These are phyloP conservation scores for Yamadazyma atmosphaerica DNA, from an alignment of 1,139 yeast genomes.

Conservation along the genomic window DNA sequence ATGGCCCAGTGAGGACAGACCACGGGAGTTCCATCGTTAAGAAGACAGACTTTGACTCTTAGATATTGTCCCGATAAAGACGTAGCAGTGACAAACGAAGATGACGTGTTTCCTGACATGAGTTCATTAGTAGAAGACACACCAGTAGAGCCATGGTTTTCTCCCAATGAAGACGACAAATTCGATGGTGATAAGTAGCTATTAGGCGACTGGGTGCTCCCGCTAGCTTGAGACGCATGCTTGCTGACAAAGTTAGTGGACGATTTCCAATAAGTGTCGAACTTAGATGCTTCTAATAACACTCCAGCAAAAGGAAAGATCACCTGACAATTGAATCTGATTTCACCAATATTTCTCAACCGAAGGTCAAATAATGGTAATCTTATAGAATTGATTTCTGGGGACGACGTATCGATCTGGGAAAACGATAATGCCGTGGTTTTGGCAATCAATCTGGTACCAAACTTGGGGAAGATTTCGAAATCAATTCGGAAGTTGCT, in stretches of 20 bases:
- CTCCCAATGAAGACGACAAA: conserved; percentile 14
- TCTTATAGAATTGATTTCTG: conserved; percentile 48
- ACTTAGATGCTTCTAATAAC: conserved; percentile 85
- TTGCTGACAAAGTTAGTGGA: conserved; percentile 51
- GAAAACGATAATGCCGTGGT: conserved; percentile 72
- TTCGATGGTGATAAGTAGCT: conserved; percentile 18
- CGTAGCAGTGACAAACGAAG: conserved; percentile 88
- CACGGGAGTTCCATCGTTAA: conserved; percentile 84
- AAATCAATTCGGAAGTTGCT: conserved; percentile 75
- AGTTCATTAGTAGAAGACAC: conserved; percentile 20
- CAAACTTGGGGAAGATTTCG: conserved; percentile 92
- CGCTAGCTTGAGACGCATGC: conserved; percentile 34
- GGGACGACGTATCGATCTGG: conserved; percentile 44
- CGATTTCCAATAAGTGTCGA: conserved; percentile 96
- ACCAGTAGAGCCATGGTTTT: conserved; percentile 5
- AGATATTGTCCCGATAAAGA: conserved; percentile 82
- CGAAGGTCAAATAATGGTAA: conserved; percentile 84
- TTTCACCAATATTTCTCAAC: conserved; percentile 78
- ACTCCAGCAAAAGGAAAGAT: conserved; percentile 88
- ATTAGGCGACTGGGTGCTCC: conserved; percentile 31
- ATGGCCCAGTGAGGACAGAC: conserved; percentile 75
- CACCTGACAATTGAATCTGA: conserved; percentile 75
- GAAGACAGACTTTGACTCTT: conserved; percentile 65
- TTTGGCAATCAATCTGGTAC: conserved; percentile 88
- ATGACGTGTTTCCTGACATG: conserved; percentile 26